phyloP scores from a whole-genome alignment of 2,329 filamentous ascomycete genomes.

The Sclerotiophoma versabilis region DNA sequence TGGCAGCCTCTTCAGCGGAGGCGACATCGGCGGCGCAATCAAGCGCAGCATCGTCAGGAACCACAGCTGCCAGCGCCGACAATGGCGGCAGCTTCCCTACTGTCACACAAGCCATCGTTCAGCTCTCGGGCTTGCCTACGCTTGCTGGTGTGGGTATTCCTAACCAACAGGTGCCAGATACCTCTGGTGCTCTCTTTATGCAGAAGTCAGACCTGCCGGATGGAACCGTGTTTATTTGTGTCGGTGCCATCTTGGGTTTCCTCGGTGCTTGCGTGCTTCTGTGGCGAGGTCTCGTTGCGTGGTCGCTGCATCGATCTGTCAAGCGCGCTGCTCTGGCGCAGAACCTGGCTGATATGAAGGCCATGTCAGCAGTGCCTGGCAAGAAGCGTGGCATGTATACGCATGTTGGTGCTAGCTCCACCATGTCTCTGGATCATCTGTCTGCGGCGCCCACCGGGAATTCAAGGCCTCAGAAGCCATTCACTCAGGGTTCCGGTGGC shows the following conservation, averaged over 20 bases:
- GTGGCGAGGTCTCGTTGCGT: slow-evolving; percentile 88
- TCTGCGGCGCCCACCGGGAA: slow-evolving; percentile 45
- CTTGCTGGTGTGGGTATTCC: slow-evolving; percentile 68
- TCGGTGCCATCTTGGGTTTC: slow-evolving; percentile 85
- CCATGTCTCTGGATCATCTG: slow-evolving; percentile 63
- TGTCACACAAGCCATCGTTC: slow-evolving; percentile 31
- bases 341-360: slow-evolving; percentile 73
- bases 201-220: slow-evolving; percentile 83
- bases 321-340: slow-evolving; percentile 82
- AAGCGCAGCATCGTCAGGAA: slow-evolving; percentile 11
- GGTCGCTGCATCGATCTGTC: slow-evolving; percentile 90
- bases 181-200: slow-evolving; percentile 88
- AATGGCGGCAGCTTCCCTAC: slow-evolving; percentile 19
- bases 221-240: slow-evolving; percentile 94
- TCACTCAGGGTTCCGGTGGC: slow-evolving; percentile 32
- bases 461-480: slow-evolving; percentile 40
- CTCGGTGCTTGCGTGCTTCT: slow-evolving; percentile 81
- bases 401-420: slow-evolving; percentile 58
- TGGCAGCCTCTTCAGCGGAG: slow-evolving; percentile 33
- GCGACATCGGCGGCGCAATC: slow-evolving; percentile 15
- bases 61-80: slow-evolving; percentile 14
- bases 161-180: slow-evolving; percentile 79
- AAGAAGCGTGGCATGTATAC: slow-evolving; percentile 53
- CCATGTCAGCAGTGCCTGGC: slow-evolving; percentile 56
- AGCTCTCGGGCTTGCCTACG: slow-evolving; percentile 58